phyloP scores from a whole-genome alignment of 306 rosid species.

The Prunus fruticosa region DNA sequence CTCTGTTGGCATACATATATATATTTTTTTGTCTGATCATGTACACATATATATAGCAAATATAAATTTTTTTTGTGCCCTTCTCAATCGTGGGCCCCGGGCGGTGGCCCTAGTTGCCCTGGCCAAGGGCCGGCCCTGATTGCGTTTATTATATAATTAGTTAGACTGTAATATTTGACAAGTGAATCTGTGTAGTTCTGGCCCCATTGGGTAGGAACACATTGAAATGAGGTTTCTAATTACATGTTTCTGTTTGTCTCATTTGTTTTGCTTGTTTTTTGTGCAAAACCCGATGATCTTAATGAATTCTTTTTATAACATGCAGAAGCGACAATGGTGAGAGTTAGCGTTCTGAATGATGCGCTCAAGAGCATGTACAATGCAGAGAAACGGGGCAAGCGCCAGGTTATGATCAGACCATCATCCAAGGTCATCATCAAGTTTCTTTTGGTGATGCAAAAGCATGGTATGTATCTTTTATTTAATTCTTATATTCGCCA shows the following conservation, averaged over 20 bases:
- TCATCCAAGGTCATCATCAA: slow-evolving; percentile 45
- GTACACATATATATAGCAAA: too few species aligned
- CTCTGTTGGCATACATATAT: too few species aligned
- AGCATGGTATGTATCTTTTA: slow-evolving; percentile 40
- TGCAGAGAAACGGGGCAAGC: slow-evolving; percentile 48
- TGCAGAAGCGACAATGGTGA: slow-evolving; percentile 34
- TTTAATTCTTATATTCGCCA: too few species aligned
- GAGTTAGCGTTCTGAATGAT: slow-evolving; percentile 38
- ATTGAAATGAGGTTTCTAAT: background rate
- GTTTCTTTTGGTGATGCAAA: slow-evolving; percentile 44
- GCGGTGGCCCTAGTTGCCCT: too few species aligned
- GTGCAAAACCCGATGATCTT: background rate
- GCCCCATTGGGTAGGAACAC: background rate
- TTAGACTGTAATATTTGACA: background rate
- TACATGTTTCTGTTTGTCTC: background rate
- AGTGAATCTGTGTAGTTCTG: background rate
- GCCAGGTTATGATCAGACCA: slow-evolving; percentile 46
- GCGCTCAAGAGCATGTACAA: slow-evolving; percentile 50
- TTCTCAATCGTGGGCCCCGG: too few species aligned
- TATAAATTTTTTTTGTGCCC: too few species aligned
- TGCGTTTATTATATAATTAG: background rate
- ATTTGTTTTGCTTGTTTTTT: background rate
- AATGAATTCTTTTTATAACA: background rate
- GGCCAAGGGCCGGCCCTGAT: too few species aligned
- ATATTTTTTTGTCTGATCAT: too few species aligned